Percentiles rank a stretch among this genome's conserved stretches.
Conservation (phyloP, 2,329 filamentous ascomycete species). For the Fusarium sublunatum region DNA sequence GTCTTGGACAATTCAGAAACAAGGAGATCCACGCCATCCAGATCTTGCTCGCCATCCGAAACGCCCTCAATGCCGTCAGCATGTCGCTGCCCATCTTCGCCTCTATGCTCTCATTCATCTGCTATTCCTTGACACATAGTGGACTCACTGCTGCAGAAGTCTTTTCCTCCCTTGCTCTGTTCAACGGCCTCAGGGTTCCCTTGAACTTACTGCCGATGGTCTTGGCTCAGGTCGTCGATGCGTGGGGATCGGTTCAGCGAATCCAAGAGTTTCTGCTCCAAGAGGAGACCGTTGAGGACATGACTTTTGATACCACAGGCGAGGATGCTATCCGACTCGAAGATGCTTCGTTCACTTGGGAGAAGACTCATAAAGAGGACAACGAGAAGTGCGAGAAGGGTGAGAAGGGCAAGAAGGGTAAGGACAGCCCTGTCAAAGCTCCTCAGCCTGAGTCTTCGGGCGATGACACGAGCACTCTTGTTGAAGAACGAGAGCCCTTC, state of each 20-base stretch:
- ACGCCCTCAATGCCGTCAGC: constrained; percentile 84
- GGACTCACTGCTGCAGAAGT: constrained; percentile 78
- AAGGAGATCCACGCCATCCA: constrained; percentile 88
- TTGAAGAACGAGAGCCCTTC: constrained; percentile 74
- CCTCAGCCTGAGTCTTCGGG: constrained; percentile 52
- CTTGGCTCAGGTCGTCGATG: constrained; percentile 89
- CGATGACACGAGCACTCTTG: constrained; percentile 65
- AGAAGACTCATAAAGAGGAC: constrained; percentile 70
- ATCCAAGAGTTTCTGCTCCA: constrained; percentile 89
- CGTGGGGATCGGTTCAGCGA: constrained; percentile 83
- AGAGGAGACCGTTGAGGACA: constrained; percentile 84
- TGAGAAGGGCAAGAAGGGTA: constrained; percentile 59
- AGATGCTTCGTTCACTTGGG: constrained; percentile 88
- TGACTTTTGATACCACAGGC: constrained; percentile 64
- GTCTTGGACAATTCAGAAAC: constrained; percentile 77
- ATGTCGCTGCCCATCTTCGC: constrained; percentile 92
- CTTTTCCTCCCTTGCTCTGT: constrained; percentile 95
- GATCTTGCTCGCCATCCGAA: constrained; percentile 82
- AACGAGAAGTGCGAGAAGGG: constrained; percentile 56
- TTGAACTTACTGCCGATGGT: constrained; percentile 90
- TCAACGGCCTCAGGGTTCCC: constrained; percentile 90
- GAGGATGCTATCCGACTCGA: constrained; percentile 78
- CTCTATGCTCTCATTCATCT: constrained; percentile 95
- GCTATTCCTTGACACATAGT: constrained; percentile 75
- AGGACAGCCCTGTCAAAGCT: constrained; percentile 38